Conservation (phyloP, 1,284 basidiomycete genomes). For the Ganoderma lucidum region DNA sequence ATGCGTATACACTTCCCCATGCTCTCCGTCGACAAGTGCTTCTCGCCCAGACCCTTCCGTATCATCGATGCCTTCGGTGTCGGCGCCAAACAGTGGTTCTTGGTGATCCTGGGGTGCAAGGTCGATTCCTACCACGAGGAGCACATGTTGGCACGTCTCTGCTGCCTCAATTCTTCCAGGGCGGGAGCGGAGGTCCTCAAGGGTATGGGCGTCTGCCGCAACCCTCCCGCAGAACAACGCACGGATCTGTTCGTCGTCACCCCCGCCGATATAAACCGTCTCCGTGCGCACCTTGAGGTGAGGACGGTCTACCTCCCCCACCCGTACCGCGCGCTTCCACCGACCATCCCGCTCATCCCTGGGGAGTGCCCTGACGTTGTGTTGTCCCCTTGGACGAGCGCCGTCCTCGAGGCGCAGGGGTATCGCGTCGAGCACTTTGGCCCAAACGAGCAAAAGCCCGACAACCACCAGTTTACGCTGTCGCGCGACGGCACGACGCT, state of each 20-base stretch:
- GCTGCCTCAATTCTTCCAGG: not conserved
- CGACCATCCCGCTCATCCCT: not conserved
- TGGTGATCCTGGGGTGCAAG: not conserved
- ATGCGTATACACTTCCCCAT: constrained; percentile 1
- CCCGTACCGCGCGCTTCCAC: not conserved
- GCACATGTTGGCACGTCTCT: not conserved
- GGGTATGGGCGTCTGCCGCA: not conserved
- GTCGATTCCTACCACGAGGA: not conserved
- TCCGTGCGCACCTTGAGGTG: not conserved
- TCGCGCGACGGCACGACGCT: not conserved
- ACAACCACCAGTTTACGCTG: not conserved
- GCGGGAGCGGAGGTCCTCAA: not conserved
- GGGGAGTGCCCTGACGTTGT: not conserved
- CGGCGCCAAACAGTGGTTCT: not conserved
- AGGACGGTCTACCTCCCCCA: not conserved
- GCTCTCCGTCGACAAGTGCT: not conserved
- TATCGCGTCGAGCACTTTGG: constrained; percentile 2
- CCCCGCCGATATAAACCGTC: not conserved
- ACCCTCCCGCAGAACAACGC: not conserved
- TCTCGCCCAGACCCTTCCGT: not conserved
- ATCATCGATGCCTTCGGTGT: not conserved
- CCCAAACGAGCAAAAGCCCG: not conserved
- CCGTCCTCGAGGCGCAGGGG: not conserved
- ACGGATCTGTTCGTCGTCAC: not conserved
- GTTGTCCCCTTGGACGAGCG: not conserved